Conservation (phyloP, 2,329 filamentous ascomycete species). For the Blastomyces parvus region DNA sequence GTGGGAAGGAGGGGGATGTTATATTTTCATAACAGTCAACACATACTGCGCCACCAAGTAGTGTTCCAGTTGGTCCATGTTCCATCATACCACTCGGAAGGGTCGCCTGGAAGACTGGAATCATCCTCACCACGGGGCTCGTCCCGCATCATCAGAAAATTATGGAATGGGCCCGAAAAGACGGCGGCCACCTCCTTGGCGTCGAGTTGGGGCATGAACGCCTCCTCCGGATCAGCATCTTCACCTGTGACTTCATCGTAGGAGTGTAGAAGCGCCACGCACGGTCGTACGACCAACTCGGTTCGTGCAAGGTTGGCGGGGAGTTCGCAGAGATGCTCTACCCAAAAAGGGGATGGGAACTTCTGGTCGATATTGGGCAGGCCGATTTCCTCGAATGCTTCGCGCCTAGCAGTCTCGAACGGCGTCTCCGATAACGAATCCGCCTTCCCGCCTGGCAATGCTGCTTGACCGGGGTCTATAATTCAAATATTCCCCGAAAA, state of each 20-base stretch:
- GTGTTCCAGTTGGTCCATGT: constrained; percentile 72
- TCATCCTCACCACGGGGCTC: constrained; percentile 38
- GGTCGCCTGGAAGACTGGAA: constrained; percentile 34
- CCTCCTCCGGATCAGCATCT: constrained; percentile 52
- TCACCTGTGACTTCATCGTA: constrained; percentile 39
- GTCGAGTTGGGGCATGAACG: constrained; percentile 70
- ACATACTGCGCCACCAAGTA: constrained; percentile 56
- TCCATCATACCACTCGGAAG: constrained; percentile 73
- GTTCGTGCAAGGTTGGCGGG: constrained; percentile 66
- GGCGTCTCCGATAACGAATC: constrained; percentile 46
- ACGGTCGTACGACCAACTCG: constrained; percentile 63
- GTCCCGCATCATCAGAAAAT: constrained; percentile 60
- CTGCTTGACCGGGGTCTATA: constrained; percentile 68
- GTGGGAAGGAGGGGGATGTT: not conserved
- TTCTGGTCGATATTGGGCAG: constrained; percentile 59
- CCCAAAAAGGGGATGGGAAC: constrained; percentile 65
- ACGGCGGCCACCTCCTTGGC: constrained; percentile 88
- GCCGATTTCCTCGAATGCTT: constrained; percentile 89
- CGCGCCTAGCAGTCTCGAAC: constrained; percentile 76
- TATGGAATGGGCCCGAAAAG: constrained; percentile 79
- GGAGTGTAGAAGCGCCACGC: constrained; percentile 66
- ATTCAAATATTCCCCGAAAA: not conserved
- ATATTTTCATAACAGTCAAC: constrained; percentile 10
- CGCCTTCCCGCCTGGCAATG: constrained; percentile 65
- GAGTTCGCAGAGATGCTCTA: constrained; percentile 80